Percentiles rank a stretch among this genome's conserved stretches.
phyloP scores from a whole-genome alignment of 2,329 filamentous ascomycete species.

The Talaromyces sp. region DNA sequence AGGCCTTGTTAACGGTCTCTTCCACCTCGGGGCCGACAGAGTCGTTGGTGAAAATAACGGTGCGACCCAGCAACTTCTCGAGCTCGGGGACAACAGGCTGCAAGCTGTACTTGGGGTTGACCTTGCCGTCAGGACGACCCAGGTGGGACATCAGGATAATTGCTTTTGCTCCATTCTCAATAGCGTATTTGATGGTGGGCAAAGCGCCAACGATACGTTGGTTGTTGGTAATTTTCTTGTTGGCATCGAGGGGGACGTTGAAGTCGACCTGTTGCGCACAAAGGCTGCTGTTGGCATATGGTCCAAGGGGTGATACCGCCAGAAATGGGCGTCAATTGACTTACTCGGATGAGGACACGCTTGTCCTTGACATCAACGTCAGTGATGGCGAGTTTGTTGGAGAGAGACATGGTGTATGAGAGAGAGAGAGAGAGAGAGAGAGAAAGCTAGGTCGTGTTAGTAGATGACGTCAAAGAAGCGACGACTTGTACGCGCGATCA shows the following conservation, averaged over 20 bases:
- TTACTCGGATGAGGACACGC: constrained; percentile 92
- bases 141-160: constrained; percentile 98
- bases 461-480: background rate
- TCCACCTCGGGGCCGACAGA: constrained; percentile 87
- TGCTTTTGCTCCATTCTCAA: constrained; percentile 84
- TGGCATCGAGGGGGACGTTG: constrained; percentile 92
- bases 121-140: constrained; percentile 85
- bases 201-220: constrained; percentile 96
- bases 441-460: background rate
- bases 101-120: constrained; percentile 89
- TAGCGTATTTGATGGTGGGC: constrained; percentile 90
- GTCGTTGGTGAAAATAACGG: constrained; percentile 83
- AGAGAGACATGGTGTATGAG: constrained; percentile 73
- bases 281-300: background rate
- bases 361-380: constrained; percentile 98
- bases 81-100: constrained; percentile 87
- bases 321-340: constrained; percentile 29
- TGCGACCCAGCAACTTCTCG: constrained; percentile 80
- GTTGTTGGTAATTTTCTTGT: constrained; percentile 95
- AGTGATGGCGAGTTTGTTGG: constrained; percentile 94
- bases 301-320: background rate
- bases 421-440: background rate
- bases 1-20: constrained; percentile 78
- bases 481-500: background rate
- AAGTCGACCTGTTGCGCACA: constrained; percentile 75